Base-by-base conservation (phyloP, 2,329 filamentous ascomycete genomes). In the Penicillium sp. region DNA sequence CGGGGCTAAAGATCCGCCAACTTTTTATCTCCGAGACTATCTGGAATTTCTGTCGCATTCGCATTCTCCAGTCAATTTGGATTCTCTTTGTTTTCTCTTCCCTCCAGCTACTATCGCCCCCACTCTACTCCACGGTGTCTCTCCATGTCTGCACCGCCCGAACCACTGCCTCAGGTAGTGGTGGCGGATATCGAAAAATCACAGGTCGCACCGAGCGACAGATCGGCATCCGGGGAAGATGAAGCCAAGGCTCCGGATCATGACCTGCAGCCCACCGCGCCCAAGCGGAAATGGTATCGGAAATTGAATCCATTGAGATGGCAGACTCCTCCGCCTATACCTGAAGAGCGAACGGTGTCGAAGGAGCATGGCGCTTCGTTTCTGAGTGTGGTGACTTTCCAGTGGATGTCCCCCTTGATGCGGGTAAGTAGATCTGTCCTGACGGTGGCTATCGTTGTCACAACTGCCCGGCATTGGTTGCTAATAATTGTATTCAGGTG, bases 341-440 rank as follows among this genome's bases (percentile, higher is more conserved):
- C 85, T 1, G 70, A 80, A 23, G 75, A 81, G 62, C 75, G 83
- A 26, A 67, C 67, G 9, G 72, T 80, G 0, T 92, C 85, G 5
- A 83, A 83, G 58, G 92, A 97, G 75, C 81, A 91, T 69, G 80
- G 77, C 3, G 92, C 92, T 5, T 77, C 83, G 2, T 87, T 92
- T 67, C 82, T 94, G 59, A 96, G 90, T 75, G 71, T 81, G 52
- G 71, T 96, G 19, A 88, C 88, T 3, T 97, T 96, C 69, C 85
- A 91, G 71, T 97, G 93, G 93, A 93, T 97, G 81, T 86, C 86
- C 0, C 87, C 91, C 1, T 70, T 97, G 51, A 97, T 97, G 92
- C 81, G 76, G 59, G 87, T 88, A 72, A 76, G 83, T 78, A n/a
- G n/a, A n/a, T n/a, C n/a, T n/a, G n/a, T n/a, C n/a, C n/a, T n/a